These are phyloP conservation scores for Bassia scoparia DNA, from an alignment of 148 eudicot species.

Conservation along the genomic window DNA sequence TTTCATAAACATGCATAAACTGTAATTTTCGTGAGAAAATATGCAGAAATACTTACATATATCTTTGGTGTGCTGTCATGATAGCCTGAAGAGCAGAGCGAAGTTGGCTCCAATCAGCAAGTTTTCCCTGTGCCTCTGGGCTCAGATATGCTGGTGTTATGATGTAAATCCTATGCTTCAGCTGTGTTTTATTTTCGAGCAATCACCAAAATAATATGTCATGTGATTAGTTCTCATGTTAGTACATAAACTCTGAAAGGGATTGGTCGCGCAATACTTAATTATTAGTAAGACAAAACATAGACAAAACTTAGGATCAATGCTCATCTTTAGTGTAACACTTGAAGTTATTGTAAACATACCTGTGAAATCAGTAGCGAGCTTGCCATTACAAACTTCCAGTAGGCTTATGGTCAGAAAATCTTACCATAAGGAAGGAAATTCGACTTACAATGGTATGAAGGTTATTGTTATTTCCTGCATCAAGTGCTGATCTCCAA, in stretches of 20 bases:
- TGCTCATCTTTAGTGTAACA: background rate
- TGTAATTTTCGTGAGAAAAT: no score
- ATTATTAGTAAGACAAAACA: background rate
- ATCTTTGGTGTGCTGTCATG: conserved; percentile 54
- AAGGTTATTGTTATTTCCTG: conserved; percentile 76
- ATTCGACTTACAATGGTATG: conserved; percentile 69
- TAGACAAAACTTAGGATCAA: background rate
- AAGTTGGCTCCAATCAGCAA: conserved; percentile 64
- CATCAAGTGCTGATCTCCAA: conserved; percentile 89
- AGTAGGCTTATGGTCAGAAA: conserved; percentile 51
- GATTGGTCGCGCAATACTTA: no score
- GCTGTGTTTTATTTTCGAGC: conserved; percentile 29
- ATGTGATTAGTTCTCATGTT: background rate
- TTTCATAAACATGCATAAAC: no score
- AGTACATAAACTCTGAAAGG: background rate
- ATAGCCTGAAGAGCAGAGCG: conserved; percentile 78
- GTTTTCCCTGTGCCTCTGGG: conserved; percentile 45
- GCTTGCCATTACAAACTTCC: conserved; percentile 97
- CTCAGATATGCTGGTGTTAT: conserved; percentile 58
- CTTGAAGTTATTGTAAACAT: no score
- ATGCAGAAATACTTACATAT: conserved; percentile 41
- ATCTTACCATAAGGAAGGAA: conserved; percentile 90
- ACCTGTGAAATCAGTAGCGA: conserved; percentile 90
- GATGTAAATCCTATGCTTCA: conserved; percentile 67
- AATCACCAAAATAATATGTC: background rate